Base-by-base conservation (phyloP, 2,329 filamentous ascomycete species). In the Pestalotiopsis sp. region DNA sequence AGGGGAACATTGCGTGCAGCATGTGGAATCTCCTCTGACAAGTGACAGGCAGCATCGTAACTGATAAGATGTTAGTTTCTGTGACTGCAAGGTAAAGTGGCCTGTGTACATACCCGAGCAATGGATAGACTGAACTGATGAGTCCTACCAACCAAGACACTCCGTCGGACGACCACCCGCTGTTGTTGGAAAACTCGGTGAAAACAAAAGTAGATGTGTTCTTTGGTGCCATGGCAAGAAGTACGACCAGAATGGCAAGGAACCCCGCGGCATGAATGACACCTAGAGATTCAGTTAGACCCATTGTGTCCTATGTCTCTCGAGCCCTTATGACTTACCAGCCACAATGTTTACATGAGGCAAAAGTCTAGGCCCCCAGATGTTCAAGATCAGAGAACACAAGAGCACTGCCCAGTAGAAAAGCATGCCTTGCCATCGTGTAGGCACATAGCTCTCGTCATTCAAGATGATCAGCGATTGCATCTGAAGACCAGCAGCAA, bases 341-440 rank as follows among this genome's bases (percentile, higher is more conserved):
- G 57, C 57, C 68, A 70, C 0, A 73, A 75, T 3, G 73, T 83
- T 84, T 1, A 78, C 74, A 0, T 78, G 76, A 1, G 82, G 82
- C 4, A 84, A 71, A 0, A 80, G 62, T 31, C 70, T 78, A 0
- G 77, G 75, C 0, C 81, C 83, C 77, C 78, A 84, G 6, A 84
- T 80, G 31, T 86, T 85, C 27, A 84, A 66, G 0, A 72, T 70
- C 4, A 79, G 70, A 0, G 78, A 77, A 59, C 83, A 84, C 0
- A 76, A 36, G 4, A 84, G 69, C 0, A 84, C 70, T 1, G 80
- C 77, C 82, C 83, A 85, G 71, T 85, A 84, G 59, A 86, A 81
- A 0, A 86, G 70, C 77, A 85, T 82, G 0, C 83, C 83, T 20
- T 82, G 81, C 81, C 82, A 85, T 31, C 82, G 71, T n/a, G 77